Percentiles rank a stretch among this genome's conserved stretches.
phyloP scores from a whole-genome alignment of 1,284 basidiomycete species.

The Cryptococcus deneoformans region DNA sequence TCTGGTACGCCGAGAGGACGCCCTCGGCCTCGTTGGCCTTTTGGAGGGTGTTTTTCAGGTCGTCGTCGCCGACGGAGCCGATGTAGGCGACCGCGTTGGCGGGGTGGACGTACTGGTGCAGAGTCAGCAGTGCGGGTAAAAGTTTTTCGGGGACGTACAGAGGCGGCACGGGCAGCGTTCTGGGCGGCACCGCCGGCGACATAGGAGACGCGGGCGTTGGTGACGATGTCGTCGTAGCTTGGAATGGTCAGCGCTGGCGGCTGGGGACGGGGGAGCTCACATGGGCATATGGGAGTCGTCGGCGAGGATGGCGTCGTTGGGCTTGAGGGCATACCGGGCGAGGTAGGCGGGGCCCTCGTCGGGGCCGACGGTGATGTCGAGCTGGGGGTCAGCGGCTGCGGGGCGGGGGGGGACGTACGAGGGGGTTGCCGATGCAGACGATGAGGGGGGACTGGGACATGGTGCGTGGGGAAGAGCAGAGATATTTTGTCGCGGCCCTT shows the following conservation, averaged over 20 bases:
- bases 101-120: conserved; percentile 76
- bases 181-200: conserved; percentile 97
- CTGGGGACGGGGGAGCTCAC: conserved; percentile 51
- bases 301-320: conserved; percentile 96
- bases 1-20: conserved; percentile 83
- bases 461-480: not conserved
- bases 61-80: conserved; percentile 91
- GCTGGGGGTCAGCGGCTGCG: conserved; percentile 35
- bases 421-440: conserved; percentile 83
- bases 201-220: conserved; percentile 76
- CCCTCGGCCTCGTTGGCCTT: conserved; percentile 94
- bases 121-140: not conserved
- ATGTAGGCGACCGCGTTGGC: conserved; percentile 90
- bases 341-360: conserved; percentile 71
- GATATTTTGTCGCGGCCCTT: no score
- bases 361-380: conserved; percentile 77
- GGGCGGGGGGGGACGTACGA: conserved; percentile 48
- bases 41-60: conserved; percentile 81
- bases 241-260: not conserved
- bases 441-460: conserved; percentile 47
- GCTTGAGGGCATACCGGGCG: conserved; percentile 85
- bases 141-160: conserved; percentile 61
- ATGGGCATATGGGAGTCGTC: conserved; percentile 82
- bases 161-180: conserved; percentile 93
- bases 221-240: conserved; percentile 86